These are phyloP conservation scores for Penicillium soppii DNA, from an alignment of 495 filamentous ascomycete species.

Conservation along the genomic window DNA sequence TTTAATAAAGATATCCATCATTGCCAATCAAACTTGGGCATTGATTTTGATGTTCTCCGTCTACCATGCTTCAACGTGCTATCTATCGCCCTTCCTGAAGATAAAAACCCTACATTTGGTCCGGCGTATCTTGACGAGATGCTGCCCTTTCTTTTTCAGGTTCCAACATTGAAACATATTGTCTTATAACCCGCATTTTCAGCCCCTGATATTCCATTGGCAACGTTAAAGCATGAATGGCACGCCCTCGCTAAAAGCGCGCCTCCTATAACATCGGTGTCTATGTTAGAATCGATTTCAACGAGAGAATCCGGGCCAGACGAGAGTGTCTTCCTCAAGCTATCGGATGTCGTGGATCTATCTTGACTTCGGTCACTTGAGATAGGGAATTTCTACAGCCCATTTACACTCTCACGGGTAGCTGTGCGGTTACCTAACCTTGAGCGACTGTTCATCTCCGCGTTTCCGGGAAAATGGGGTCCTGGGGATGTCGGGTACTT, in stretches of 20 bases:
- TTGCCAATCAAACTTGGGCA: neutral
- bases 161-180: slow-evolving; percentile 1
- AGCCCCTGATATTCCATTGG: neutral
- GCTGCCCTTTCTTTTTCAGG: neutral
- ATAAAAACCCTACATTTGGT: too few species aligned
- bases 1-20: neutral
- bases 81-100: too few species aligned
- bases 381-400: neutral
- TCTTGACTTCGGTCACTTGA: neutral
- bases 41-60: slow-evolving; percentile 2
- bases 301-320: neutral
- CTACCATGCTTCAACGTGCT: too few species aligned
- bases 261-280: neutral
- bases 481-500: too few species aligned
- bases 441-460: slow-evolving; percentile 10
- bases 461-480: too few species aligned
- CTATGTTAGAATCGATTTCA: neutral
- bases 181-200: neutral
- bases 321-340: neutral
- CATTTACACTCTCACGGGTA: neutral
- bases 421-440: slow-evolving; percentile 5
- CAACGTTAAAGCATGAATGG: neutral
- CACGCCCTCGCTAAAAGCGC: neutral
- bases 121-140: neutral
- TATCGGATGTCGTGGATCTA: slow-evolving; percentile 1